Evolutionary conservation across 73 alveolate species (phyloP).

Genomic region (Blepharisma japonicum): DNA sequence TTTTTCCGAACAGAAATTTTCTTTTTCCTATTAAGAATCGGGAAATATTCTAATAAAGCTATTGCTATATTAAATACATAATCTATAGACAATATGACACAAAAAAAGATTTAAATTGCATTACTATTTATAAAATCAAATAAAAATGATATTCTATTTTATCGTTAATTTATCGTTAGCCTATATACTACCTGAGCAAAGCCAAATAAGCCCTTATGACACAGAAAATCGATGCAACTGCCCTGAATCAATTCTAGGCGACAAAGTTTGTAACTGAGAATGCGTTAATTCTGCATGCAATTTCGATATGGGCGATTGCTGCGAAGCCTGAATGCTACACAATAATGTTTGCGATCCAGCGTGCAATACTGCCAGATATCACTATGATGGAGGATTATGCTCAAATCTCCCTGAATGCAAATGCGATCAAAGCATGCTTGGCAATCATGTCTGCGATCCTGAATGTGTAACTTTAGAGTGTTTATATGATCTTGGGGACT

Average conservation of each 20-base stretch:
- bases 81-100: no score
- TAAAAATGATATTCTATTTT: no score
- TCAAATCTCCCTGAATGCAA: background rate
- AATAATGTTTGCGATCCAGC: background rate
- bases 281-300: background rate
- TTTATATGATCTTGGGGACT: background rate
- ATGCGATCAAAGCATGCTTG: background rate
- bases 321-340: background rate
- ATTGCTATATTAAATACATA: no score
- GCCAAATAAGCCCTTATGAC: no score
- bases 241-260: background rate
- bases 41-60: no score
- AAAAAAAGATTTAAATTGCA: no score
- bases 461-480: background rate
- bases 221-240: background rate
- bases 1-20: no score
- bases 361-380: background rate
- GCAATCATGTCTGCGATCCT: background rate
- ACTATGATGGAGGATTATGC: background rate
- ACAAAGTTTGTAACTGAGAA: constrained; percentile 2
- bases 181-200: no score
- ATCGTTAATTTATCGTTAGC: no score
- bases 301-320: background rate
- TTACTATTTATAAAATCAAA: no score
- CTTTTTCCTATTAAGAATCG: no score